Evolutionary conservation across 805 yeast genomes (phyloP), one percentile per base, ranked within the genome.

Genomic region (Myxozyma lipomycoides): DNA sequence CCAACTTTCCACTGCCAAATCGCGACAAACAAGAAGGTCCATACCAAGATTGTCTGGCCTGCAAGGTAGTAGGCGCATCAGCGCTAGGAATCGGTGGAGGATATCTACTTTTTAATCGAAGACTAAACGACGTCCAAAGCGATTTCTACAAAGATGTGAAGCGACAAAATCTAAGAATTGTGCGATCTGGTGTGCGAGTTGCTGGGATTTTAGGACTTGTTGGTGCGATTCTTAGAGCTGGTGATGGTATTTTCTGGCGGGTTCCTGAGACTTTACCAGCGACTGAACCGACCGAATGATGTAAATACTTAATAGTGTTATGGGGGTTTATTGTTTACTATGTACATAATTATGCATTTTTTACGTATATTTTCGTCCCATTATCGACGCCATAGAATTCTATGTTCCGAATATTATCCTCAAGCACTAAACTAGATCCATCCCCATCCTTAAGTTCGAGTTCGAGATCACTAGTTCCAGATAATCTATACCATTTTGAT

Each of bases 171-270:
- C 19, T 50, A 15, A 43, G 52, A 37, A 46, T 47, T 36, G 50
- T 46, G 10, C 36, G 19, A 21, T 15, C 25, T 26, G 34, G 50
- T 17, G 36, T 43, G 10, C 28, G 34, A 22, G 10, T 38, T 4
- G 42, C 24, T 7, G 60, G 60, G 2, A 21, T 43, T 19, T 46
- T 32, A 4, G 22, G 40, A 21, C 30, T 50, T 32, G 55, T 40
- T 5, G 25, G 42, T 10, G 60, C 45, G n/a, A 34, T 54, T 3
- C 17, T 54, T 6, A 35, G 58, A 6, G 58, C 58, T 15, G 58
- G 58, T 5, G 58, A 54, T 30, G 58, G 58, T 10, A 19, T 22
- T 56, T 44, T 36, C 62, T 55, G 37, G 68, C 61, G 32, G 39
- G 34, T 42, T 28, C 32, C 32, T 35, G 46, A 45, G 18, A 15